Conservation (phyloP, 768 basidiomycete species). For the Asterophora parasitica region DNA sequence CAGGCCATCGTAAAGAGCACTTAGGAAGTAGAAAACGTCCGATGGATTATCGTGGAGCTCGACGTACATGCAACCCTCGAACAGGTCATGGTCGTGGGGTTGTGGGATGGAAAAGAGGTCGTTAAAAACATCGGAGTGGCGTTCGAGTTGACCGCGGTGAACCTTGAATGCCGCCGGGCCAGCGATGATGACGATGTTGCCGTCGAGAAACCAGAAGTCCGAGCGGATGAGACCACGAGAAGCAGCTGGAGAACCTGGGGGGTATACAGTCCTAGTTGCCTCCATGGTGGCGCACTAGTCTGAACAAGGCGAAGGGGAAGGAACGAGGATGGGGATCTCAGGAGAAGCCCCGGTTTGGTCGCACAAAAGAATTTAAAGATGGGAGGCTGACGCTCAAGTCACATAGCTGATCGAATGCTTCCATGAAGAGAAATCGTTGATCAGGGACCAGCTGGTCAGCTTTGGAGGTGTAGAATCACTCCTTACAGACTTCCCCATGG, state of each 20-base stretch:
- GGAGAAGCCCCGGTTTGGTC: too few relatives aligned
- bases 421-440: too few relatives aligned
- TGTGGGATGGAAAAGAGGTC: conserved; percentile 64
- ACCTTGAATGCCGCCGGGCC: conserved; percentile 63
- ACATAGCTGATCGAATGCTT: too few relatives aligned
- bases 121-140: conserved; percentile 76
- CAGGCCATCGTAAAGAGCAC: conserved; percentile 75
- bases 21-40: conserved; percentile 62
- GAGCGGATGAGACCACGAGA: conserved; percentile 35
- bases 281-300: background rate
- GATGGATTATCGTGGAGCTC: conserved; percentile 61
- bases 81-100: conserved; percentile 40
- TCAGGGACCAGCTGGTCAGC: too few relatives aligned
- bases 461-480: too few relatives aligned
- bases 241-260: background rate
- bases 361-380: too few relatives aligned
- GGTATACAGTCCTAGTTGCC: background rate
- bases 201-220: conserved; percentile 72
- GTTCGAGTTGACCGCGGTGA: conserved; percentile 65
- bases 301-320: background rate
- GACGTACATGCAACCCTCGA: conserved; percentile 58
- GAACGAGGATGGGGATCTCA: background rate
- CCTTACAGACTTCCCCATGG: too few relatives aligned
- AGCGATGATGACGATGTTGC: conserved; percentile 62
- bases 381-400: too few relatives aligned